Percentiles rank a stretch among this genome's conserved stretches.
Evolutionary conservation across 2,329 filamentous ascomycete species (phyloP).

Genomic region (Colletotrichum zoysiae): DNA sequence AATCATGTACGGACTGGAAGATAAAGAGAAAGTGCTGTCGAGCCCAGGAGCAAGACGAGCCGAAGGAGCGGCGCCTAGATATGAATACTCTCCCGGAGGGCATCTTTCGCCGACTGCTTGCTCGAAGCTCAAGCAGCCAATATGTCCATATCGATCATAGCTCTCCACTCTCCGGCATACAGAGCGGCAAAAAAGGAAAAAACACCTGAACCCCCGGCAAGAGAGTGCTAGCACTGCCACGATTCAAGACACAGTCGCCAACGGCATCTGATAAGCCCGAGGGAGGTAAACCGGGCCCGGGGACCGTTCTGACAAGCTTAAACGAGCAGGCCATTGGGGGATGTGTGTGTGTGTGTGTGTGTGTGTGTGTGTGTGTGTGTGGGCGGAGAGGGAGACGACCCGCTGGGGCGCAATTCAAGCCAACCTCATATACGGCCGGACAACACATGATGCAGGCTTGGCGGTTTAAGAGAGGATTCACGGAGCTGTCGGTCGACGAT

Average conservation of each 20-base stretch:
- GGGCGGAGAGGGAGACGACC: conserved; percentile 28
- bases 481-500: conserved; percentile 16
- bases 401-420: conserved; percentile 6
- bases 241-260: conserved; percentile 24
- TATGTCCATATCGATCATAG: conserved; percentile 17
- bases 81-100: conserved; percentile 29
- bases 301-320: conserved; percentile 30
- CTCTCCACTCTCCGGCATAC: conserved; percentile 26
- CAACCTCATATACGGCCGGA: conserved; percentile 27
- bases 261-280: conserved; percentile 34
- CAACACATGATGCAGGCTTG: conserved; percentile 39
- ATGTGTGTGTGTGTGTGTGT: conserved; percentile 32
- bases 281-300: conserved; percentile 18
- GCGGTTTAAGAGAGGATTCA: conserved; percentile 26
- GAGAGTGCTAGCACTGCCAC: conserved; percentile 29
- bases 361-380: too few species aligned
- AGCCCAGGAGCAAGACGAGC: conserved; percentile 36
- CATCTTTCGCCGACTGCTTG: conserved; percentile 29
- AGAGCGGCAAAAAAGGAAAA: conserved; percentile 1
- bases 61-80: conserved; percentile 35
- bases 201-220: conserved; percentile 7
- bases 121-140: conserved; percentile 5
- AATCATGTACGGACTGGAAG: conserved; percentile 17
- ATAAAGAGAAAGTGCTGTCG: conserved; percentile 34
- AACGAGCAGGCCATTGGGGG: conserved; percentile 15